These are phyloP conservation scores for Rubus parviflorus DNA, from an alignment of 306 rosid genomes.

Conservation along the genomic window DNA sequence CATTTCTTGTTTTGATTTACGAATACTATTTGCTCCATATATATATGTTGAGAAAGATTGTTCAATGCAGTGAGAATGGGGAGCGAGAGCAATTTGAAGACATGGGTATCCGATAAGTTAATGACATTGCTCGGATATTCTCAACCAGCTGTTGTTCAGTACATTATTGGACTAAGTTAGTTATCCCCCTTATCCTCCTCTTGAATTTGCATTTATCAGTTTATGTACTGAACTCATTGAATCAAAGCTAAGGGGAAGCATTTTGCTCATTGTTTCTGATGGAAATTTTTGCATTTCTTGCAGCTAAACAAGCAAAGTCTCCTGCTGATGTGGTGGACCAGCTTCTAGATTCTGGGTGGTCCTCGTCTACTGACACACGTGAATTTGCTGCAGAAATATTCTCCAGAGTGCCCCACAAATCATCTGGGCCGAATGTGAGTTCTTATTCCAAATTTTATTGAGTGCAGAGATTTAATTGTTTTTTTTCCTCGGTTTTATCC, in stretches of 20 bases:
- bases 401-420: constrained; percentile 62
- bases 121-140: constrained; percentile 79
- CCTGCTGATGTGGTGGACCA: constrained; percentile 59
- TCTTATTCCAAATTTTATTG: neutral
- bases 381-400: constrained; percentile 71
- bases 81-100: constrained; percentile 54
- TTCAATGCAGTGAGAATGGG: constrained; percentile 44
- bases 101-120: constrained; percentile 81
- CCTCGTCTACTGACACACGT: constrained; percentile 54
- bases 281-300: constrained; percentile 16
- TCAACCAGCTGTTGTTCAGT: constrained; percentile 64
- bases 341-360: constrained; percentile 56
- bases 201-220: neutral
- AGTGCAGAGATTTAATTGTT: neutral
- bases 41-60: neutral
- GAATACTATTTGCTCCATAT: neutral
- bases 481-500: neutral
- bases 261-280: neutral
- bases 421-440: constrained; percentile 61
- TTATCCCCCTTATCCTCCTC: neutral
- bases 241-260: neutral
- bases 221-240: neutral
- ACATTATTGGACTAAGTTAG: constrained; percentile 75
- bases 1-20: neutral
- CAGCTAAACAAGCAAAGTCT: constrained; percentile 80